Percentiles rank a stretch among this genome's conserved stretches.
Conservation (phyloP, 2,329 filamentous ascomycete species). For the Pseudopyricularia cyperi region DNA sequence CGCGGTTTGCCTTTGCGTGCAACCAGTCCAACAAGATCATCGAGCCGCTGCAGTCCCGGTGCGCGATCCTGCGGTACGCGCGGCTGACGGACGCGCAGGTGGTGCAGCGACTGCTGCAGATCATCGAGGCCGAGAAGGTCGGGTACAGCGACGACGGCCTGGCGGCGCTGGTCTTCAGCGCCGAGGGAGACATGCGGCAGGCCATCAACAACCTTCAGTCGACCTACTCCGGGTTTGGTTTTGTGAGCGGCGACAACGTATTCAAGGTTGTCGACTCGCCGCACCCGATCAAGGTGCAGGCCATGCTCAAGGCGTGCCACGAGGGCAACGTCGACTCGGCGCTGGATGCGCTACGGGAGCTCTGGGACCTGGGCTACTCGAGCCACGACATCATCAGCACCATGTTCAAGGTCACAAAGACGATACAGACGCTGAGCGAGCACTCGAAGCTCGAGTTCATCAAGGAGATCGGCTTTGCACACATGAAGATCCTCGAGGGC, state of each 20-base stretch:
- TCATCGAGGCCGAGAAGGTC: slow-evolving; percentile 84
- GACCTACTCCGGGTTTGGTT: slow-evolving; percentile 84
- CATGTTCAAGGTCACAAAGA: slow-evolving; percentile 98
- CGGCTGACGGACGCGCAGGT: slow-evolving; percentile 87
- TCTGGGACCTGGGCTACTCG: slow-evolving; percentile 94
- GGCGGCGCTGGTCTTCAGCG: slow-evolving; percentile 91
- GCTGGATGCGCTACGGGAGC: slow-evolving; percentile 71
- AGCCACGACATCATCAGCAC: slow-evolving; percentile 98
- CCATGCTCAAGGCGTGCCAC: slow-evolving; percentile 95
- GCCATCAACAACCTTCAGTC: slow-evolving; percentile 98
- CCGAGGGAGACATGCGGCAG: slow-evolving; percentile 97
- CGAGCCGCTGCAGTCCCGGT: slow-evolving; percentile 93
- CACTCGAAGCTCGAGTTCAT: slow-evolving; percentile 96
- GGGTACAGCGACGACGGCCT: slow-evolving; percentile 86
- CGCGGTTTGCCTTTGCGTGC: slow-evolving; percentile 93
- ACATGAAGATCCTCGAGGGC: slow-evolving; percentile 98
- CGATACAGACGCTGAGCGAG: slow-evolving; percentile 80
- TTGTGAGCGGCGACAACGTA: slow-evolving; percentile 95
- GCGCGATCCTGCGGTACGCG: slow-evolving; percentile 88
- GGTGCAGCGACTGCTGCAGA: slow-evolving; percentile 79
- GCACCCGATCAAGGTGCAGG: slow-evolving; percentile 96
- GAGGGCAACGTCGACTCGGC: slow-evolving; percentile 84
- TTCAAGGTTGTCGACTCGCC: slow-evolving; percentile 96
- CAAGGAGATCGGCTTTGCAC: slow-evolving; percentile 96
- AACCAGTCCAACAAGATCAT: slow-evolving; percentile 99